Conservation (phyloP, 2,329 filamentous ascomycete genomes). For the Arachnomyces sp. region DNA sequence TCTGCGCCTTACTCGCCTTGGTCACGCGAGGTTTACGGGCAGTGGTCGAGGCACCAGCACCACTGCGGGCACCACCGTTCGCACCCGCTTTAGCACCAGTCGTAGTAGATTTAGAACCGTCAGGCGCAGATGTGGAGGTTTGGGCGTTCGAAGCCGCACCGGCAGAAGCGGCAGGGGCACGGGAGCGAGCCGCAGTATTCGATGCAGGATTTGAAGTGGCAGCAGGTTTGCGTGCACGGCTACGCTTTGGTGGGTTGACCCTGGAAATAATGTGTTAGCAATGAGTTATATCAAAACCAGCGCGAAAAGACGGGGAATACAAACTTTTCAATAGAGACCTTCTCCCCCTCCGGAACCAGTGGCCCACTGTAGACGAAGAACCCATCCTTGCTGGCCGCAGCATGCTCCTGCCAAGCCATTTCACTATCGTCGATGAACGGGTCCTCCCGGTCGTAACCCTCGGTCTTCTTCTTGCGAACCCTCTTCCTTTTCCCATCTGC, state of each 20-base stretch:
- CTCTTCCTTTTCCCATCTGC: slow-evolving; percentile 65
- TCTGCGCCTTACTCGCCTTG: slow-evolving; percentile 10
- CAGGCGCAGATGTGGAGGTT: neutral
- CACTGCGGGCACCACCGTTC: slow-evolving; percentile 1
- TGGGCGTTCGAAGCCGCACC: slow-evolving; percentile 3
- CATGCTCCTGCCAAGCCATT: slow-evolving; percentile 88
- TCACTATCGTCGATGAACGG: slow-evolving; percentile 84
- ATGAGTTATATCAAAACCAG: slow-evolving; percentile 26
- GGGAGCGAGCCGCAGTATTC: slow-evolving; percentile 18
- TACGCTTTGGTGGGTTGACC: slow-evolving; percentile 61
- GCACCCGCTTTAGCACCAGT: neutral
- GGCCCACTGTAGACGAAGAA: slow-evolving; percentile 98
- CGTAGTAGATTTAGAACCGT: neutral
- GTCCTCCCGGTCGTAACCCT: slow-evolving; percentile 61
- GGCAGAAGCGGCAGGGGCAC: neutral
- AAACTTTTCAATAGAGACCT: slow-evolving; percentile 58
- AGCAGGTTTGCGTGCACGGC: slow-evolving; percentile 49
- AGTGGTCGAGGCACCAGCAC: slow-evolving; percentile 1
- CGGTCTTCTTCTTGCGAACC: slow-evolving; percentile 59
- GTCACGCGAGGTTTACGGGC: slow-evolving; percentile 13
- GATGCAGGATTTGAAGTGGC: slow-evolving; percentile 44
- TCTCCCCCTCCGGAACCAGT: slow-evolving; percentile 78
- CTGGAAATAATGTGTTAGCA: slow-evolving; percentile 36
- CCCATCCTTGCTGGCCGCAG: slow-evolving; percentile 86
- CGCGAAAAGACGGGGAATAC: slow-evolving; percentile 18